phyloP scores from a whole-genome alignment of 2,329 filamentous ascomycete genomes.

The Botryosphaeria agaves region DNA sequence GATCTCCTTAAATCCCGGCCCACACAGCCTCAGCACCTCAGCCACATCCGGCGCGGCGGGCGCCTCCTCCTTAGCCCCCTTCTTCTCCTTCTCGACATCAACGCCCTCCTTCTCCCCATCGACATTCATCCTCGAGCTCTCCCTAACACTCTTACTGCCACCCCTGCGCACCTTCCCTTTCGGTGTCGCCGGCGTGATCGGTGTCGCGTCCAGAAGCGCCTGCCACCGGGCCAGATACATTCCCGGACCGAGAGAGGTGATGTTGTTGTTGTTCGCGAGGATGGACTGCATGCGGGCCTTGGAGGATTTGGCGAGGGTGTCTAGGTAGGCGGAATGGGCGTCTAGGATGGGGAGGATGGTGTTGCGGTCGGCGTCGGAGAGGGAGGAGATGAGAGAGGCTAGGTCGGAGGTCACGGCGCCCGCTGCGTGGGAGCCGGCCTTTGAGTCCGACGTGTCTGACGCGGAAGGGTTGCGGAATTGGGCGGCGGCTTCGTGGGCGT shows the following conservation, averaged over 20 bases:
- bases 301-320: constrained; percentile 36
- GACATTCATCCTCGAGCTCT: constrained; percentile 16
- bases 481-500: constrained; percentile 38
- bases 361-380: constrained; percentile 30
- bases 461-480: constrained; percentile 33
- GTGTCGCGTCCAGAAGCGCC: constrained; percentile 48
- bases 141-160: constrained; percentile 15
- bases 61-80: constrained; percentile 12
- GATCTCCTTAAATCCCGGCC: constrained; percentile 14
- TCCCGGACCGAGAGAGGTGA: constrained; percentile 44
- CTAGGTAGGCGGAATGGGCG: constrained; percentile 42
- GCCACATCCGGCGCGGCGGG: constrained; percentile 14
- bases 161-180: constrained; percentile 33
- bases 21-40: constrained; percentile 14
- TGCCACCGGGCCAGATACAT: constrained; percentile 61
- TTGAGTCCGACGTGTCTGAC: constrained; percentile 1
- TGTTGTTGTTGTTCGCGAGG: constrained; percentile 20
- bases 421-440: constrained; percentile 13
- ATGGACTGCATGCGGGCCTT: constrained; percentile 37
- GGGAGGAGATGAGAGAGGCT: constrained; percentile 23
- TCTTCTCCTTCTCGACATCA: constrained; percentile 10
- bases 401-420: constrained; percentile 26
- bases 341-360: constrained; percentile 37
- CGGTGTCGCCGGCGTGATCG: constrained; percentile 42
- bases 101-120: constrained; percentile 12